Conservation (phyloP, 129 eudicot species). For the Arctium minus region DNA sequence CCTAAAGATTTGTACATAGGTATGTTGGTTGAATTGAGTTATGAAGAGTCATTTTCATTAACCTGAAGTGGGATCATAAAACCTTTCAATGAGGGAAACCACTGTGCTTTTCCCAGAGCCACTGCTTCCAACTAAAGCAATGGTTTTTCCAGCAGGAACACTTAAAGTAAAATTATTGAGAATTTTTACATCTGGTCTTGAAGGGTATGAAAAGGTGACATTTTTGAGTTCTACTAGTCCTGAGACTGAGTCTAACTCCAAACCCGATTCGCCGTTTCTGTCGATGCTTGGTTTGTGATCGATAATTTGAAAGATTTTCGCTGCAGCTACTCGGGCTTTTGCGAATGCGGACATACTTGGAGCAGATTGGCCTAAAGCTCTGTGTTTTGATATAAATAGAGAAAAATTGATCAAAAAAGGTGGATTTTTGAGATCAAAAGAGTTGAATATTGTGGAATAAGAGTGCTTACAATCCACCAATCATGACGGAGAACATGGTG, state of each 20-base stretch:
- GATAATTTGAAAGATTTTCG: conserved; percentile 69
- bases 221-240: conserved; percentile 74
- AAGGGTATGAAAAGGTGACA: conserved; percentile 78
- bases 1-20: conserved; percentile 20
- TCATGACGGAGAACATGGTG: conserved; percentile 94
- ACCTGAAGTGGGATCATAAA: conserved; percentile 94
- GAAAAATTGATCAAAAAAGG: neutral
- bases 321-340: conserved; percentile 91
- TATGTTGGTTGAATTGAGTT: conserved; percentile 28
- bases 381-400: conserved; percentile 12
- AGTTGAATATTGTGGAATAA: neutral
- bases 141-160: conserved; percentile 87
- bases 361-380: conserved; percentile 87
- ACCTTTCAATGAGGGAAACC: conserved; percentile 89
- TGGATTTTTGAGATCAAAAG: neutral
- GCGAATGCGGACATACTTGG: conserved; percentile 97
- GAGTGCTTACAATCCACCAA: conserved; percentile 85
- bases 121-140: conserved; percentile 96
- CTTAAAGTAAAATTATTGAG: conserved; percentile 55
- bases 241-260: conserved; percentile 63
- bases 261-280: conserved; percentile 53
- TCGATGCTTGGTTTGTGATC: conserved; percentile 79
- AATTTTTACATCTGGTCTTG: conserved; percentile 76
- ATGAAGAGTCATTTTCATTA: conserved; percentile 31
- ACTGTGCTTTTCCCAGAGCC: conserved; percentile 99